Percentiles rank a stretch among this genome's conserved stretches.
Conservation (phyloP, 257 asterid species). For the Gardenia jasminoides region DNA sequence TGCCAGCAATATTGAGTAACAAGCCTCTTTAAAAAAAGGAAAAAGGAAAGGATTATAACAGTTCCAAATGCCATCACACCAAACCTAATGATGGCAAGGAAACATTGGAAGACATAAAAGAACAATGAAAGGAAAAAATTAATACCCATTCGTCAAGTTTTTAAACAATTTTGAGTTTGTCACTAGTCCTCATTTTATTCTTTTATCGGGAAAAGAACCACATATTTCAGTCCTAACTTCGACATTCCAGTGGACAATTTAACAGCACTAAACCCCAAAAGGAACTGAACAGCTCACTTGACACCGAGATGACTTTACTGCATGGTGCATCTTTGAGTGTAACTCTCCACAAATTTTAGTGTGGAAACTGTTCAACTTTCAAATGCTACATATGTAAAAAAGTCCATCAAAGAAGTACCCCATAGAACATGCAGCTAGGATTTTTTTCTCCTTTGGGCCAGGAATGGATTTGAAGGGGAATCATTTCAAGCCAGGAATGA, state of each 20-base stretch:
- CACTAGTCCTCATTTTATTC: background rate
- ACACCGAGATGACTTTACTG: background rate
- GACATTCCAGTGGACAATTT: background rate
- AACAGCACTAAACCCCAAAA: background rate
- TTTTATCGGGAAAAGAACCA: background rate
- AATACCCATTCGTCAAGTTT: background rate
- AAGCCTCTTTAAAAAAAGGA: too few relatives aligned
- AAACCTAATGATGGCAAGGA: background rate
- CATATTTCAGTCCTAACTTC: background rate
- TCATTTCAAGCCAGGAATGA: too few relatives aligned
- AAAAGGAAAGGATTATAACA: background rate
- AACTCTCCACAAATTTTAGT: background rate
- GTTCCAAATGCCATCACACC: too few relatives aligned
- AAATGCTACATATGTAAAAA: background rate
- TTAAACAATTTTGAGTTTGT: too few relatives aligned
- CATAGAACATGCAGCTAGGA: background rate
- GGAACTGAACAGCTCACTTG: background rate
- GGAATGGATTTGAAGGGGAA: too few relatives aligned
- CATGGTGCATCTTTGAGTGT: background rate
- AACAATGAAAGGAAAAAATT: too few relatives aligned
- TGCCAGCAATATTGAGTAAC: background rate
- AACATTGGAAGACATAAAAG: background rate
- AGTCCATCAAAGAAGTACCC: background rate
- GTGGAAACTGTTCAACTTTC: background rate
- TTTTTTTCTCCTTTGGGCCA: too few relatives aligned